Evolutionary conservation across 345 rosid genomes (phyloP).

Genomic region (Eucalyptus guilfoylei): DNA sequence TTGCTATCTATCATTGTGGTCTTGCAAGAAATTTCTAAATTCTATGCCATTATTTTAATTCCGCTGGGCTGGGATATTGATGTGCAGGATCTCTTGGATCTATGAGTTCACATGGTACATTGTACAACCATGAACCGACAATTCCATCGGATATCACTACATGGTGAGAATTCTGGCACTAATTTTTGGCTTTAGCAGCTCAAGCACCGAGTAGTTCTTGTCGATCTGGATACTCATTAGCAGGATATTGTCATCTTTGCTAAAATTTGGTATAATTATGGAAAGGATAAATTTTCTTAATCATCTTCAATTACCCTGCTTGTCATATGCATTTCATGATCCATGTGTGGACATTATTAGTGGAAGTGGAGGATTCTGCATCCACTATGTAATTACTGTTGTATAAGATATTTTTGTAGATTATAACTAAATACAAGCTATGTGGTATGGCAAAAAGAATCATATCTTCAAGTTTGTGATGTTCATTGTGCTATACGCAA

Average conservation of each 20-base stretch:
- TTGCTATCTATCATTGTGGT: background rate
- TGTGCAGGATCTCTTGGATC: slow-evolving; percentile 77
- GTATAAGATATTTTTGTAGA: background rate
- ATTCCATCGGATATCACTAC: slow-evolving; percentile 38
- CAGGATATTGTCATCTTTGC: background rate
- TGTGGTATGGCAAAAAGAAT: background rate
- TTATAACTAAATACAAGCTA: background rate
- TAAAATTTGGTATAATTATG: background rate
- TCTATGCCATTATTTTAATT: background rate
- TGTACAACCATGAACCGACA: slow-evolving; percentile 35
- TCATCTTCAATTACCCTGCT: background rate
- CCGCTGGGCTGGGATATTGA: background rate
- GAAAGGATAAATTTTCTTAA: background rate
- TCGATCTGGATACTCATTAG: background rate
- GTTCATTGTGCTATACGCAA: background rate
- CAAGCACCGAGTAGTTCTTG: background rate
- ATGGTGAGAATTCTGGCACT: slow-evolving; percentile 47
- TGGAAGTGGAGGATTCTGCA: background rate
- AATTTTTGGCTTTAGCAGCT: background rate
- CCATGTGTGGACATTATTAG: background rate
- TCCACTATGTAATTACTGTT: background rate
- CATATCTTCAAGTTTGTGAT: background rate
- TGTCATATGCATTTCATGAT: background rate
- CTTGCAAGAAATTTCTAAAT: background rate
- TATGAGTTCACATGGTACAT: slow-evolving; percentile 55